These are phyloP conservation scores for Nigrospora osmanthi DNA, from an alignment of 2,329 filamentous ascomycete species.

Conservation along the genomic window DNA sequence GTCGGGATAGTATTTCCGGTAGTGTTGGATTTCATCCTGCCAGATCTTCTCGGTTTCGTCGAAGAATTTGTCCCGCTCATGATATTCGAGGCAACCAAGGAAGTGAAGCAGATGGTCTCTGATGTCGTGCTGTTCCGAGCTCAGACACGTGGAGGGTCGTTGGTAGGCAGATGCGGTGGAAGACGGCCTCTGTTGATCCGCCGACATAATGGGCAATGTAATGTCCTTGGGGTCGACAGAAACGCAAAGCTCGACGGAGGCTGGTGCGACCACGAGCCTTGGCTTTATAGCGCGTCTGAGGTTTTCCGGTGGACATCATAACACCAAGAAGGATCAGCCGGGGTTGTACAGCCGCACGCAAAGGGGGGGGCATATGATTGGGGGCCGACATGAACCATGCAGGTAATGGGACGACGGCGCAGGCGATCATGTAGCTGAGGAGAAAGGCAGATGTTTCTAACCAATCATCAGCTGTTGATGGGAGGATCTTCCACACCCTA, in stretches of 20 bases:
- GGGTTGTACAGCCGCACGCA: not conserved
- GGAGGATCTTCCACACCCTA: too few relatives aligned
- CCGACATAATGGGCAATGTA: not conserved
- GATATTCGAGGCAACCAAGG: slow-evolving; percentile 13
- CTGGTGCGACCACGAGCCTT: not conserved
- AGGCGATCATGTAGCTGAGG: too few relatives aligned
- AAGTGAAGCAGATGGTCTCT: slow-evolving; percentile 15
- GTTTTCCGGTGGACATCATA: not conserved
- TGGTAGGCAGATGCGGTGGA: not conserved
- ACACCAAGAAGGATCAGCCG: not conserved
- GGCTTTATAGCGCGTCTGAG: not conserved
- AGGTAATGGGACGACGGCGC: not conserved
- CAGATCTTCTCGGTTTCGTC: not conserved
- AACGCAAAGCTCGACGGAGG: not conserved
- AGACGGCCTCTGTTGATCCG: not conserved
- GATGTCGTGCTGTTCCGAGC: slow-evolving; percentile 10
- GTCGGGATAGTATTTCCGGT: not conserved
- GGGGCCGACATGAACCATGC: not conserved
- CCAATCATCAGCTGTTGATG: too few relatives aligned
- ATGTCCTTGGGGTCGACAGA: too few relatives aligned
- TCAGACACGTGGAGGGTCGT: slow-evolving; percentile 7
- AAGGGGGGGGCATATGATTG: not conserved
- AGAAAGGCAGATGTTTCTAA: too few relatives aligned
- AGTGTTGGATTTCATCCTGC: slow-evolving; percentile 4
- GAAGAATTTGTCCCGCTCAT: slow-evolving; percentile 8